Base-by-base conservation (phyloP, 140 eudicot genomes). In the Cichorium intybus region DNA sequence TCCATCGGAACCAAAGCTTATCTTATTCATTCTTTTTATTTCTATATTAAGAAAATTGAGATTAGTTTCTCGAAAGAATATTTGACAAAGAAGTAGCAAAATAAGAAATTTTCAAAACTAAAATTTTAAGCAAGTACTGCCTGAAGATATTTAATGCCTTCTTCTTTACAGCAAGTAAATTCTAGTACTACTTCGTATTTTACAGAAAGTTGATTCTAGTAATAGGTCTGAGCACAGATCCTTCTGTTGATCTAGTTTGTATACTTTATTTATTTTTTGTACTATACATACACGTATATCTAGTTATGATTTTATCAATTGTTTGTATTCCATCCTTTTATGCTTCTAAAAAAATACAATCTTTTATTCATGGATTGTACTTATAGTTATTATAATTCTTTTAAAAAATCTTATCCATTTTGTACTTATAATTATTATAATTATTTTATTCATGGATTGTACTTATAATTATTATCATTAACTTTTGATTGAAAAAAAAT, bases 171-270 rank as follows among this genome's bases (percentile, higher is more conserved):
- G 69, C 14, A 46, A 53, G 48, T 52, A 41, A 26, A 59, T 17
- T 29, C 28, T 31, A 15, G 60, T 46, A 47, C 59, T 46, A 47
- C 52, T 53, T 34, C 31, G 49, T 56, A 65, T 64, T n/a, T n/a
- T 50, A 55, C 60, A 33, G 29, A 41, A 62, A 53, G 65, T 62
- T 20, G 53, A 54, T 72, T 72, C 59, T 72, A 54, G 77, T 50
- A 24, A 60, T 72, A 72, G 46, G 57, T 56, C 75, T 45, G 50
- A 12, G 2, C 66, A 37, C 34, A 64, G 66, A 56, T 64, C 33
- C 21, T 64, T n/a, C 34, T 56, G 24, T 28, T 65, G 78, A 73
- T 64, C 72, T 58, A 34, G 26, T 33, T 33, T 45, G 78, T 73
- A 60, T 66, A 41, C 24, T 24, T 46, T 57, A 18, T 28, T 33